Base-by-base conservation (phyloP, 2,329 filamentous ascomycete species). In the Fusarium sp. region DNA sequence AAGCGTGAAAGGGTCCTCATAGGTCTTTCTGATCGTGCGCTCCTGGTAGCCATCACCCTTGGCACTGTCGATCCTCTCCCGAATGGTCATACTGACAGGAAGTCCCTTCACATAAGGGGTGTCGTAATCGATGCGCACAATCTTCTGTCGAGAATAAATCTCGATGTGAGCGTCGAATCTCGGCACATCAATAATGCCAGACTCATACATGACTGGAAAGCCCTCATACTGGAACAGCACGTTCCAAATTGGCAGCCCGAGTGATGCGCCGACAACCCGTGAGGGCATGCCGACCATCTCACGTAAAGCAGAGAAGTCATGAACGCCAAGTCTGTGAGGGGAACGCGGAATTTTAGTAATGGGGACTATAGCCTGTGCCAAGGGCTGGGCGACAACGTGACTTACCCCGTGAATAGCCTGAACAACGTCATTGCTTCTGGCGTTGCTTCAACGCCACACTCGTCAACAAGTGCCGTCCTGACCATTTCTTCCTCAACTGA, bases 181-280 rank as follows among this genome's bases (percentile, higher is more conserved):
- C 0, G 88, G 87, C 8, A 91, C 84, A 2, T 79, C 75, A 68
- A 89, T 86, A 27, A 89, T 84, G 0, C 89, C 89, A 0, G 84
- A 85, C 73, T 91, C 89, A 70, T 90, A 91, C 11, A 85, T 83
- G 5, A 89, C 83, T 0, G 86, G 83, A 64, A 89, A 91, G n/a
- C 41, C 66, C 6, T 52, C 8, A 22, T 74, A 74, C 27, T 72
- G 64, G n/a, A 74, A 74, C 2, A 74, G 58, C 3, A 74, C 72
- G 27, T n/a, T 79, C 64, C 24, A 83, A 68, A 74, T 68, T 5
- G 72, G 72, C 6, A 74, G 14, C 0, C 43, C 27, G 9, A 74
- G 60, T 8, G 58, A 39, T 16, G 72, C 58, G 10, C 72, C 72
- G 10, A 50, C 27, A 11, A 74, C 72, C 8, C 27, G 13, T 18